These are phyloP conservation scores for Cajanus cajan DNA, from an alignment of 306 rosid genomes.

Conservation along the genomic window DNA sequence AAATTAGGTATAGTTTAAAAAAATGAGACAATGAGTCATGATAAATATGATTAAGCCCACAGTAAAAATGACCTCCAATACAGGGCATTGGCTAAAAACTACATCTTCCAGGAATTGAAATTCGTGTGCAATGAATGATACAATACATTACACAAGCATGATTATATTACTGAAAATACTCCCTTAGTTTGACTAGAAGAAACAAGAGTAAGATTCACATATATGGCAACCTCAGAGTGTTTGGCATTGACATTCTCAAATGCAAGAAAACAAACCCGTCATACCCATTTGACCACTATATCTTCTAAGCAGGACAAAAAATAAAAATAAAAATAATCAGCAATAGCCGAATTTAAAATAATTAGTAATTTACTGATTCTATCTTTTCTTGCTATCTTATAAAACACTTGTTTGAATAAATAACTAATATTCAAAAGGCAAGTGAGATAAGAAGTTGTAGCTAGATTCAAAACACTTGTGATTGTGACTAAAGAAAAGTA, in stretches of 20 bases:
- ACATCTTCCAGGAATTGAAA: neutral
- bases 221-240: neutral
- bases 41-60: neutral
- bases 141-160: neutral
- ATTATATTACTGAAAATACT: neutral
- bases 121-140: too few relatives aligned
- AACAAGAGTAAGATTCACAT: neutral
- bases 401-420: conserved; percentile 1
- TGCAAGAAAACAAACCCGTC: neutral
- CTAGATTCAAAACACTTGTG: neutral
- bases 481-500: neutral
- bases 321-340: neutral
- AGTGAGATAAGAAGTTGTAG: neutral
- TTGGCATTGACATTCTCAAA: conserved; percentile 19
- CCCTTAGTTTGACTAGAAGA: neutral
- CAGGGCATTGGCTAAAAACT: neutral
- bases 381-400: neutral
- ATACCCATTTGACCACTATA: neutral
- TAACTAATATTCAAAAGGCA: neutral
- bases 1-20: neutral
- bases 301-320: conserved; percentile 1
- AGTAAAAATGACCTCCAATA: neutral
- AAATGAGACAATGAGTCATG: neutral
- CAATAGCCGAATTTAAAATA: neutral
- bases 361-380: neutral